Evolutionary conservation across 2,329 filamentous ascomycete genomes (phyloP), one percentile per base, ranked within the genome.

Genomic region (Huntiella decipiens): DNA sequence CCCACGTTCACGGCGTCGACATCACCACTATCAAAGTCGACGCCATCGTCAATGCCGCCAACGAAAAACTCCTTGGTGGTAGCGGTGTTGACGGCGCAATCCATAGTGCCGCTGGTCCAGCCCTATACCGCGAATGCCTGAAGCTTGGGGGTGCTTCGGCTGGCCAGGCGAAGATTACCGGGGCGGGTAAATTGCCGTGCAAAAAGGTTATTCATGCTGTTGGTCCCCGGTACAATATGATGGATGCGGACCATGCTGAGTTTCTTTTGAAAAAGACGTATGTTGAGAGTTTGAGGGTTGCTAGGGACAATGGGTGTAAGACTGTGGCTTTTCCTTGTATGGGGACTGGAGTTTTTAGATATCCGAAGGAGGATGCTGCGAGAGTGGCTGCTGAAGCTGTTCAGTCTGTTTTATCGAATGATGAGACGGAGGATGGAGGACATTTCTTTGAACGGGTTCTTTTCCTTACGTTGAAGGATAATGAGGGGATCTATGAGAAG

Each of bases 11-110:
- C 47, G 74, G 75, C 53, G 22, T 28, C 22, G 85, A 94, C 60
- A 92, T 96, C 60, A 95, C 87, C 11, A 76, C 68, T 11, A 73
- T 96, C 3, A 59, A 69, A 31, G 70, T 86, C 39, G 83, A 86
- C 56, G 80, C 81, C 52, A 91, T 95, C 54, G 87, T 96, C 59
- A 96, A 96, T 59, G 88, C 91, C 1, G 88, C 91, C 38, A 96
- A 96, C 60, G 63, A 62, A 7, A 71, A 70, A 1, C 73, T 96
- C 1, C 68, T 82, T 0, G 86, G 87, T 46, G 91, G 91, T 45
- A 85, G 86, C n/a, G 91, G 91, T 33, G 86, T 96, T 12, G 81
- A 87, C 56, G 82, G 80, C 36, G 82, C 86, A 22, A 95, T 96
- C 54, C 91, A 96, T 59, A 62, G 70, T 28, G 85, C 80, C 36